A percentile compares a stretch with the other conserved stretches of the same genome.
These are phyloP conservation scores for Purshia tridentata DNA, from an alignment of 306 rosid species.

Conservation along the genomic window DNA sequence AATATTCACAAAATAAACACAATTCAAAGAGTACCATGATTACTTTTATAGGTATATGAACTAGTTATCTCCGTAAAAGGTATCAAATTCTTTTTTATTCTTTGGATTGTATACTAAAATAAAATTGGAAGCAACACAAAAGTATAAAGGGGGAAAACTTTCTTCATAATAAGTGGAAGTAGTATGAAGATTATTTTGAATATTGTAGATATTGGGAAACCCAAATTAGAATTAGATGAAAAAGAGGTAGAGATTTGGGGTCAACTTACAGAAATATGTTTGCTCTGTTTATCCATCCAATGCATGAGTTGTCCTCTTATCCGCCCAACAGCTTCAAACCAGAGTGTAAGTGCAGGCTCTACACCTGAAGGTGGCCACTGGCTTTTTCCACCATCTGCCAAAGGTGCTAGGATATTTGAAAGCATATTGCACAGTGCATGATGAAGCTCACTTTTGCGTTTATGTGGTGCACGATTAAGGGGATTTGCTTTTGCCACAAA, in stretches of 20 bases:
- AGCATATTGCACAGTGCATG: conserved; percentile 97
- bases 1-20: conserved; percentile 7
- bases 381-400: conserved; percentile 97
- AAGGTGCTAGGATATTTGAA: conserved; percentile 92
- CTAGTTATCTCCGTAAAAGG: background rate
- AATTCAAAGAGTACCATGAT: background rate
- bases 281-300: conserved; percentile 99
- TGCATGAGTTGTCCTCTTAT: conserved; percentile 76
- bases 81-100: background rate
- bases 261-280: conserved; percentile 82
- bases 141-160: background rate
- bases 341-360: conserved; percentile 88
- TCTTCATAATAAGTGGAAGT: background rate
- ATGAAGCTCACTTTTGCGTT: conserved; percentile 97
- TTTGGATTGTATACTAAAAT: background rate
- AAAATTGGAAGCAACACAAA: background rate
- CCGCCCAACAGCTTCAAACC: conserved; percentile 99
- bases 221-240: conserved; percentile 1
- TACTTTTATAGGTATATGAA: background rate
- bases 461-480: conserved; percentile 87
- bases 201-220: background rate
- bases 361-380: conserved; percentile 99
- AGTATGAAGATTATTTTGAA: background rate
- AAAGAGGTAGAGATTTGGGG: background rate
- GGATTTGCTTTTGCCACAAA: conserved; percentile 99